phyloP scores from a whole-genome alignment of 1,284 basidiomycete species.

The Boletus sp. region DNA sequence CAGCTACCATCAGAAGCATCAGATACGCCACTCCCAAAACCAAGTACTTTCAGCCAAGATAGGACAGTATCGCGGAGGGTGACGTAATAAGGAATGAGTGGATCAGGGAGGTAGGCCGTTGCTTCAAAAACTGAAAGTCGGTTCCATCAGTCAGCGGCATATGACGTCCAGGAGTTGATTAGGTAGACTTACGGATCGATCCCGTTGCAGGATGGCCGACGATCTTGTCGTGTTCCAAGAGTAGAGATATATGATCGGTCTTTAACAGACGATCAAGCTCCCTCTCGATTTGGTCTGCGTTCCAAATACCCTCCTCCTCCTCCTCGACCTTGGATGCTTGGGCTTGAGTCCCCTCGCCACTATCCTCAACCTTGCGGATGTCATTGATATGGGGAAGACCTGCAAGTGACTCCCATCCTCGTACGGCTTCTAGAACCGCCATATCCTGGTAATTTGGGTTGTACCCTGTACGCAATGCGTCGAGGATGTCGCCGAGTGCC shows the following conservation, averaged over 20 bases:
- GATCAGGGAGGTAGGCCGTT: conserved; percentile 84
- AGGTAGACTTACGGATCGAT: conserved; percentile 48
- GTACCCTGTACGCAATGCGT: conserved; percentile 79
- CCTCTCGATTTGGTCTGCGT: conserved; percentile 48
- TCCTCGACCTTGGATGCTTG: conserved; percentile 17
- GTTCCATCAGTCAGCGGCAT: conserved; percentile 9
- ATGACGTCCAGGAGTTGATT: neutral
- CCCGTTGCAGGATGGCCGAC: conserved; percentile 44
- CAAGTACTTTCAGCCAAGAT: conserved; percentile 64
- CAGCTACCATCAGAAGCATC: conserved; percentile 45
- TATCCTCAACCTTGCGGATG: conserved; percentile 42
- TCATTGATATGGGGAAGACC: conserved; percentile 69
- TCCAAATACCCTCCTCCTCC: conserved; percentile 49
- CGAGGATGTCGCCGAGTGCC: conserved; percentile 80
- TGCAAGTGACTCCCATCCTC: conserved; percentile 86
- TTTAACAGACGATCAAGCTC: conserved; percentile 66
- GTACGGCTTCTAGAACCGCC: conserved; percentile 95
- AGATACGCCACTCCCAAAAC: conserved; percentile 45
- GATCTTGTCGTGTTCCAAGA: conserved; percentile 73
- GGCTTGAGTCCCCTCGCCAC: conserved; percentile 21
- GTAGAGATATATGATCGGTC: conserved; percentile 68
- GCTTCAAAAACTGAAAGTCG: conserved; percentile 68
- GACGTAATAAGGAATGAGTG: conserved; percentile 74
- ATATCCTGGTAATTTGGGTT: conserved; percentile 99
- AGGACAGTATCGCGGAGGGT: conserved; percentile 61